phyloP scores from a whole-genome alignment of 345 rosid genomes.

The Sisymbrium altissimum region DNA sequence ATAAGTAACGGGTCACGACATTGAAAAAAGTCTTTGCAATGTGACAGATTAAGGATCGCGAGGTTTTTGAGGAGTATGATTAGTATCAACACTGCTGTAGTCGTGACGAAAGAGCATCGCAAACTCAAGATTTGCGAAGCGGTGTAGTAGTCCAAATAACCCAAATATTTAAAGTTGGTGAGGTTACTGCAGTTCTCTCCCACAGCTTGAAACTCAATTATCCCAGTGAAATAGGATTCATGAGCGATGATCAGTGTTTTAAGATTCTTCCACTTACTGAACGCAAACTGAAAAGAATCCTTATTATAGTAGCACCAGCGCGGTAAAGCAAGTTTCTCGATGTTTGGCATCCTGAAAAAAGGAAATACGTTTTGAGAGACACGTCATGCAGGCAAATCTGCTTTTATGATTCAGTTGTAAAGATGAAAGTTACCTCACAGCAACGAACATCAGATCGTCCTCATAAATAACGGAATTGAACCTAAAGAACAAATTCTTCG shows the following conservation, averaged over 20 bases:
- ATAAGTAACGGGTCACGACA: not conserved
- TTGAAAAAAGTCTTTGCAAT: not conserved
- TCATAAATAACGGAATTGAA: not conserved
- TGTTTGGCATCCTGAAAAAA: slow-evolving; percentile 5
- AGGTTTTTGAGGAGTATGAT: not conserved
- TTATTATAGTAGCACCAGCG: not conserved
- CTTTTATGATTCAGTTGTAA: not conserved
- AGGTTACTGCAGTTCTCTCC: slow-evolving; percentile 14
- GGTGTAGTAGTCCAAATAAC: not conserved
- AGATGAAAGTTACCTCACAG: slow-evolving; percentile 11
- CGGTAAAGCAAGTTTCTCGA: slow-evolving; percentile 15
- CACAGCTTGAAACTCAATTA: not conserved
- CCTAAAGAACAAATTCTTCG: not conserved
- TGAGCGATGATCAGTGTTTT: slow-evolving; percentile 4
- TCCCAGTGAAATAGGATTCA: not conserved
- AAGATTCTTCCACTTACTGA: slow-evolving; percentile 15
- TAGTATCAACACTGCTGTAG: not conserved
- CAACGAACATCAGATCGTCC: slow-evolving; percentile 4
- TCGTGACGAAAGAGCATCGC: not conserved
- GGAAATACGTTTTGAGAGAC: not conserved
- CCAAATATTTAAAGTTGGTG: slow-evolving; percentile 1
- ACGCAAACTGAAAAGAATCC: not conserved
- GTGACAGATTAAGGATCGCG: slow-evolving; percentile 6
- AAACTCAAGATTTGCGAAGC: not conserved
- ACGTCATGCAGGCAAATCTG: not conserved